Conservation (phyloP, 305 asterid species). For the Fraxinus greggii region DNA sequence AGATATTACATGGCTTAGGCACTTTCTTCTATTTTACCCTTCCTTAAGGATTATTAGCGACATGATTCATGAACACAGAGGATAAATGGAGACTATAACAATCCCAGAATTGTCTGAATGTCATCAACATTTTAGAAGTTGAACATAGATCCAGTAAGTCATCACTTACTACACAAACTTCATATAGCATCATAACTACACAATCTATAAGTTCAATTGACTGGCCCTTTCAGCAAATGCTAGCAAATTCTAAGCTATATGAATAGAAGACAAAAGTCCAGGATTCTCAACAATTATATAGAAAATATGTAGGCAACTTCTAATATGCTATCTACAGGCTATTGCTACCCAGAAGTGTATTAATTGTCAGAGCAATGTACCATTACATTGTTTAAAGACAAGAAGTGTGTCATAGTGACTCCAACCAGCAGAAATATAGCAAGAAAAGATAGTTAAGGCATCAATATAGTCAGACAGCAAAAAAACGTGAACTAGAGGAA, state of each 20-base stretch:
- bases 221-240: background rate
- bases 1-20: background rate
- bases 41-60: conserved; percentile 6
- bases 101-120: background rate
- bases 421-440: conserved; percentile 1
- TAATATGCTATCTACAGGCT: background rate
- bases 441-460: background rate
- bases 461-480: background rate
- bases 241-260: background rate
- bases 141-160: background rate
- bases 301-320: background rate
- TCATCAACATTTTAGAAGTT: background rate
- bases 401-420: background rate
- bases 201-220: background rate
- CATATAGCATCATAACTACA: background rate
- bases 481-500: background rate
- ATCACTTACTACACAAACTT: background rate
- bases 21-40: conserved; percentile 5
- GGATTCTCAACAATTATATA: background rate
- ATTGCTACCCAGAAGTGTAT: background rate
- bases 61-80: background rate
- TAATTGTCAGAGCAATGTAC: background rate
- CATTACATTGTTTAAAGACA: background rate
- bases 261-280: background rate
- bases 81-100: conserved; percentile 8